phyloP scores from a whole-genome alignment of 371 early-diverging fungal species.

The Mortierella polycephala region DNA sequence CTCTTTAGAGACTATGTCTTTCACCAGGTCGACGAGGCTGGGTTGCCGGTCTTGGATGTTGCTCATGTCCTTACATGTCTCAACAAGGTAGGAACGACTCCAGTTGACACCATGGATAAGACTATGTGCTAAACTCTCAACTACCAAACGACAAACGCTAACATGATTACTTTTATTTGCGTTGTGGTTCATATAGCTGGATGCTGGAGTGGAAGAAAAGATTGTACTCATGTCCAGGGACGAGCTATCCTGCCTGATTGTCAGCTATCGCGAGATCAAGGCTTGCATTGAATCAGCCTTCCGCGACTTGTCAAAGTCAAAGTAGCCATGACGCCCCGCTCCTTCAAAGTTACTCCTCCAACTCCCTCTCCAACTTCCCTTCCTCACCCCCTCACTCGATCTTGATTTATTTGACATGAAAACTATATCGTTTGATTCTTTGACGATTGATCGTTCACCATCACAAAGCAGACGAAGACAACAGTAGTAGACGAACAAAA shows the following conservation, averaged over 20 bases:
- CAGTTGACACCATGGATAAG: too few relatives aligned
- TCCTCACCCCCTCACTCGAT: background rate
- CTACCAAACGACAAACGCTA: background rate
- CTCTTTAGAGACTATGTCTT: conserved; percentile 97
- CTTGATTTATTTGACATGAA: background rate
- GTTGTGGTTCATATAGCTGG: conserved; percentile 69
- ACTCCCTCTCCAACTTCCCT: background rate
- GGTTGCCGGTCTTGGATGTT: conserved; percentile 88
- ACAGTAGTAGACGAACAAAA: background rate
- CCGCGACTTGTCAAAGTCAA: conserved; percentile 70
- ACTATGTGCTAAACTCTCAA: too few relatives aligned
- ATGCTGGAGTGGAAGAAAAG: conserved; percentile 92
- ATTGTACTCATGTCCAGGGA: conserved; percentile 93
- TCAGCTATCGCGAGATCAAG: conserved; percentile 91
- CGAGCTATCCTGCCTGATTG: conserved; percentile 93
- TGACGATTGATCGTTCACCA: background rate
- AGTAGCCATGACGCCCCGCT: conserved; percentile 4
- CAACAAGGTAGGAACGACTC: conserved; percentile 80
- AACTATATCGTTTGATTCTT: background rate
- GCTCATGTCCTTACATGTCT: conserved; percentile 93
- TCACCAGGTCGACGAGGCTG: conserved; percentile 92
- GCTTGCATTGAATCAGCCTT: conserved; percentile 86
- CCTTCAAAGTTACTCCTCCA: too few relatives aligned
- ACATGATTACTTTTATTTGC: background rate
- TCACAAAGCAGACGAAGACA: background rate